Evolutionary conservation across 2,329 filamentous ascomycete genomes (phyloP).

Genomic region (Coniochaeta prunicola): DNA sequence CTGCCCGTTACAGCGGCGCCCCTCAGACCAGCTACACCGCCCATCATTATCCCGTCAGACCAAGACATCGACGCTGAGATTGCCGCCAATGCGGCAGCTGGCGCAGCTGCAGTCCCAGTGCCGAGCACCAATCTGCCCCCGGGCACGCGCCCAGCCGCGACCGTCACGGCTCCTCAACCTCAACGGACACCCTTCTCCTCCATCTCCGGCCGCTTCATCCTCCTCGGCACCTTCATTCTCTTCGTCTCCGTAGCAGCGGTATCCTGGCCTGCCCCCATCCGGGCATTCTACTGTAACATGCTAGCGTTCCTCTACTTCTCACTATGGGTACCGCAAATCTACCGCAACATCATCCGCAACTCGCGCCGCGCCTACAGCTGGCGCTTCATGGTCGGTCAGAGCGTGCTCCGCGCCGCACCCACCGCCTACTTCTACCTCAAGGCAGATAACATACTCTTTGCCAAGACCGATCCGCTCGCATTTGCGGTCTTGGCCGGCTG

Average conservation of each 20-base stretch:
- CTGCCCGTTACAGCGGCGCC: constrained; percentile 29
- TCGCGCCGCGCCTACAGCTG: constrained; percentile 86
- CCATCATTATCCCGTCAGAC: constrained; percentile 56
- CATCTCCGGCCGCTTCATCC: constrained; percentile 49
- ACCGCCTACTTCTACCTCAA: constrained; percentile 81
- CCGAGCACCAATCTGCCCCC: too few relatives aligned
- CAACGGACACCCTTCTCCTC: constrained; percentile 39
- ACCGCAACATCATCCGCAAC: constrained; percentile 83
- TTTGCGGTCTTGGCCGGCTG: constrained; percentile 63
- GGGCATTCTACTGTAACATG: constrained; percentile 51
- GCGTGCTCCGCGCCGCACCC: constrained; percentile 67
- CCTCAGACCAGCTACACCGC: constrained; percentile 20
- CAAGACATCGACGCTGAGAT: constrained; percentile 58
- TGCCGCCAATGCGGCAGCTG: constrained; percentile 25
- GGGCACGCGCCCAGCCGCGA: constrained; percentile 20
- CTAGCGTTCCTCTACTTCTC: constrained; percentile 74
- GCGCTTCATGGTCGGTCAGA: constrained; percentile 85
- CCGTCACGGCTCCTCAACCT: constrained; percentile 21
- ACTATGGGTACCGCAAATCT: constrained; percentile 87
- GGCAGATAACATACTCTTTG: constrained; percentile 73
- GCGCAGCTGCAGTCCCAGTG: constrained; percentile 26
- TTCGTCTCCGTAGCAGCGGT: constrained; percentile 53
- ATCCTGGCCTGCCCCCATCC: constrained; percentile 50
- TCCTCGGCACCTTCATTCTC: constrained; percentile 46
- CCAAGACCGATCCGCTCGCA: constrained; percentile 57